These are phyloP conservation scores for Fragaria nilgerrensis DNA, from an alignment of 306 rosid genomes.

Conservation along the genomic window DNA sequence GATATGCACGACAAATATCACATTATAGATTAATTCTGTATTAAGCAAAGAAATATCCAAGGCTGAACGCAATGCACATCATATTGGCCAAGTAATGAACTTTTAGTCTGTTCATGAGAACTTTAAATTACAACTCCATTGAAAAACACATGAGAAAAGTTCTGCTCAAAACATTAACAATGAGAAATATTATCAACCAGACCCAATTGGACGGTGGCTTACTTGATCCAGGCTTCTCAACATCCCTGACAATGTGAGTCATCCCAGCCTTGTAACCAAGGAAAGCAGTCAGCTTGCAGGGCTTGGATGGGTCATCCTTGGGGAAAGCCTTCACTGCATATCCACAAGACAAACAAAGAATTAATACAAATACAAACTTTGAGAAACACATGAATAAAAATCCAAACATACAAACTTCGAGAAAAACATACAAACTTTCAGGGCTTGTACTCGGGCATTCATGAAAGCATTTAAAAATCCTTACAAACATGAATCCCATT, in stretches of 20 bases:
- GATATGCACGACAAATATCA: background rate
- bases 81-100: background rate
- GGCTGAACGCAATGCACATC: background rate
- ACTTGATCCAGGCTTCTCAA: slow-evolving; percentile 89
- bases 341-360: background rate
- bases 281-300: slow-evolving; percentile 71
- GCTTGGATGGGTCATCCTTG: slow-evolving; percentile 64
- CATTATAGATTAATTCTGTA: too few relatives aligned
- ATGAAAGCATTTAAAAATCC: too few relatives aligned
- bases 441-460: too few relatives aligned
- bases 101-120: background rate
- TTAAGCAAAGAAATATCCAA: too few relatives aligned
- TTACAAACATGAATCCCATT: too few relatives aligned
- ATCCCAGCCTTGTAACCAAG: slow-evolving; percentile 90
- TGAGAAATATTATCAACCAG: background rate
- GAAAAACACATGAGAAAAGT: background rate
- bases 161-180: background rate
- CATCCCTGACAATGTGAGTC: slow-evolving; percentile 88
- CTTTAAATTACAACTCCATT: background rate
- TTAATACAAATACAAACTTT: background rate
- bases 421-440: too few relatives aligned
- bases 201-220: background rate
- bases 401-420: too few relatives aligned
- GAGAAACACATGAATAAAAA: too few relatives aligned
- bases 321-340: slow-evolving; percentile 87